phyloP scores from a whole-genome alignment of 306 rosid species.

The Prunus kanzakura region DNA sequence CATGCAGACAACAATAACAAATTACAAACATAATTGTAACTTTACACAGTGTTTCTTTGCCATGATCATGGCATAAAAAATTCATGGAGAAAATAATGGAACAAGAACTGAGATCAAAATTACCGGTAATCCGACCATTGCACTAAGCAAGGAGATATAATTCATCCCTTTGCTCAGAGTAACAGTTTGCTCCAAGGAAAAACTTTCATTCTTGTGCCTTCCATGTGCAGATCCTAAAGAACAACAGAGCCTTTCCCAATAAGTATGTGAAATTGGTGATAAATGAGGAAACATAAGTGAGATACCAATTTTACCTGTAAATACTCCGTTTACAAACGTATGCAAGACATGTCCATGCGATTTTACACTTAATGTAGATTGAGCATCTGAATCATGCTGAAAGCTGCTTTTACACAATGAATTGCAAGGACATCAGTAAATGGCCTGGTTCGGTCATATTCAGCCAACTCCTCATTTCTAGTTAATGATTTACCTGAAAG shows the following conservation, averaged over 20 bases:
- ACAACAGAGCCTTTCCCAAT: not conserved
- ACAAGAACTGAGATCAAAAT: constrained; percentile 13
- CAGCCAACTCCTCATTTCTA: not conserved
- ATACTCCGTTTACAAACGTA: constrained; percentile 59
- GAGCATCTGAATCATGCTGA: constrained; percentile 24
- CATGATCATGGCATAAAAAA: not conserved
- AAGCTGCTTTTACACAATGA: constrained; percentile 19
- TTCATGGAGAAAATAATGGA: not conserved
- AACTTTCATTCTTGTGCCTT: constrained; percentile 23
- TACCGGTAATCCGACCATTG: constrained; percentile 88
- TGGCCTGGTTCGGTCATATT: not conserved
- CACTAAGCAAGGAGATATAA: constrained; percentile 75
- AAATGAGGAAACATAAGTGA: not conserved
- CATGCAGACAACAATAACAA: not conserved
- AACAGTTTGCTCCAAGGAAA: constrained; percentile 37
- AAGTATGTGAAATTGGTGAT: not conserved
- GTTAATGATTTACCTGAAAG: constrained; percentile 32
- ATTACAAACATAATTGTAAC: not conserved
- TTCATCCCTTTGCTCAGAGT: constrained; percentile 51
- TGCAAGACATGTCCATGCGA: constrained; percentile 71
- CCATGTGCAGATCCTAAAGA: constrained; percentile 77
- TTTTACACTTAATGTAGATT: constrained; percentile 40
- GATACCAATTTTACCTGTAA: constrained; percentile 41
- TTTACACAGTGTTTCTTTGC: not conserved
- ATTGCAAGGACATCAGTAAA: not conserved